A percentile compares a stretch with the other conserved stretches of the same genome.
Evolutionary conservation across 2,329 filamentous ascomycete genomes (phyloP).

Genomic region (Ceratocystiopsis sp.): DNA sequence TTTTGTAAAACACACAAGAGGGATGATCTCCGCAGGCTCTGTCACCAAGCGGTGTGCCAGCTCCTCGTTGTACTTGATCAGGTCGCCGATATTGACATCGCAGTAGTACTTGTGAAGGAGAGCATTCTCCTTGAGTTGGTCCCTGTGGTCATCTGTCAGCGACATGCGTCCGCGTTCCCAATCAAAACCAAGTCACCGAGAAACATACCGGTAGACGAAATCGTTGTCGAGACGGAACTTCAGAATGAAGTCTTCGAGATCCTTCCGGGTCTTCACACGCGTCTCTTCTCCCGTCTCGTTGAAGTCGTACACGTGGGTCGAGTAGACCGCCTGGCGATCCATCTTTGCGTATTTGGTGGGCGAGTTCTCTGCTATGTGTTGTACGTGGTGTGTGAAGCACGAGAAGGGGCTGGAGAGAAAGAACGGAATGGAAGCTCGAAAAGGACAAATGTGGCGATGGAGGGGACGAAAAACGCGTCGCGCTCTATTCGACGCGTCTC

Average conservation of each 20-base stretch:
- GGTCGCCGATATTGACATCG: constrained; percentile 86
- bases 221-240: constrained; percentile 87
- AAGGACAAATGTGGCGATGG: too few relatives aligned
- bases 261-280: constrained; percentile 54
- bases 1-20: constrained; percentile 47
- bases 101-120: constrained; percentile 89
- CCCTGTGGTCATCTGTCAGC: constrained; percentile 36
- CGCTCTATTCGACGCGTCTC: too few relatives aligned
- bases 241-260: constrained; percentile 79
- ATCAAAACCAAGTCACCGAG: too few relatives aligned
- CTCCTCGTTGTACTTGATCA: constrained; percentile 94
- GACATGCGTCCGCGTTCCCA: too few relatives aligned
- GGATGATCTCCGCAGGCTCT: constrained; percentile 83
- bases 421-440: too few relatives aligned
- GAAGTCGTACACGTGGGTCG: constrained; percentile 62
- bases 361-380: too few relatives aligned
- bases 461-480: too few relatives aligned
- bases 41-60: constrained; percentile 77
- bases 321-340: constrained; percentile 80
- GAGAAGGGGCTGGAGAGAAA: not conserved
- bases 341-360: constrained; percentile 26
- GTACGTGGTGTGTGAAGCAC: too few relatives aligned
- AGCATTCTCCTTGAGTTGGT: constrained; percentile 89
- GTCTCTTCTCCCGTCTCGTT: constrained; percentile 51
- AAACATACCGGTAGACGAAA: constrained; percentile 70